These are phyloP conservation scores for Candida neerlandica DNA, from an alignment of 1,139 yeast genomes.

Conservation along the genomic window DNA sequence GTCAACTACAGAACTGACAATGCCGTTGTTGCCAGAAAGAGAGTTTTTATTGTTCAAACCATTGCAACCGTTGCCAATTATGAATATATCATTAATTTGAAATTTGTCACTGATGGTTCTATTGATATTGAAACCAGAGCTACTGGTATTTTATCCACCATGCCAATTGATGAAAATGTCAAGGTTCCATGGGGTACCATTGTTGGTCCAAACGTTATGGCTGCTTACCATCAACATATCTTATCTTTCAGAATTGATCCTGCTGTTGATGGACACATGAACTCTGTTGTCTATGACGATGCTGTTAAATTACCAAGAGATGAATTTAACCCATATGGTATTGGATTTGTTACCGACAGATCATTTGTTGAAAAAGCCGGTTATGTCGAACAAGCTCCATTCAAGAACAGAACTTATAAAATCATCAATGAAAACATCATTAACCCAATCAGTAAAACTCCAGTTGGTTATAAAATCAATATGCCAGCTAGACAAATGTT, in stretches of 20 bases:
- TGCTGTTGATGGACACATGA: conserved; percentile 81
- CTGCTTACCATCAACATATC: conserved; percentile 88
- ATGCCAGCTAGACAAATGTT: conserved; percentile 80
- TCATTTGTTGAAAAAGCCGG: conserved; percentile 72
- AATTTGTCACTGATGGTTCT: conserved; percentile 82
- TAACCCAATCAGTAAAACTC: conserved; percentile 74
- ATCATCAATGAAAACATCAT: conserved; percentile 76
- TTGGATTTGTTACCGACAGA: conserved; percentile 72
- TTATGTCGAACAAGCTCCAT: conserved; percentile 72
- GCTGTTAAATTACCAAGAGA: conserved; percentile 64
- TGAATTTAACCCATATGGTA: conserved; percentile 68
- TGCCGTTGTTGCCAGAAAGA: conserved; percentile 80
- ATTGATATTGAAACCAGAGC: conserved; percentile 85
- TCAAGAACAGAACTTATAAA: conserved; percentile 76
- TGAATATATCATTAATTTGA: conserved; percentile 78
- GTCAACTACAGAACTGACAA: conserved; percentile 77
- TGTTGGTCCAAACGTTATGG: conserved; percentile 85
- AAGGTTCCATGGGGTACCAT: conserved; percentile 82
- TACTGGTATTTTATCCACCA: conserved; percentile 81
- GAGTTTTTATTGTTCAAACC: conserved; percentile 83
- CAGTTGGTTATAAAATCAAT: conserved; percentile 80
- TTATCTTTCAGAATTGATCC: conserved; percentile 86
- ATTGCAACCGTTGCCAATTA: conserved; percentile 90
- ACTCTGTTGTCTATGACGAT: conserved; percentile 77
- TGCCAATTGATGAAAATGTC: conserved; percentile 79